Evolutionary conservation across 345 rosid genomes (phyloP), one percentile per base, ranked within the genome.

Genomic region (Garcia nutans): DNA sequence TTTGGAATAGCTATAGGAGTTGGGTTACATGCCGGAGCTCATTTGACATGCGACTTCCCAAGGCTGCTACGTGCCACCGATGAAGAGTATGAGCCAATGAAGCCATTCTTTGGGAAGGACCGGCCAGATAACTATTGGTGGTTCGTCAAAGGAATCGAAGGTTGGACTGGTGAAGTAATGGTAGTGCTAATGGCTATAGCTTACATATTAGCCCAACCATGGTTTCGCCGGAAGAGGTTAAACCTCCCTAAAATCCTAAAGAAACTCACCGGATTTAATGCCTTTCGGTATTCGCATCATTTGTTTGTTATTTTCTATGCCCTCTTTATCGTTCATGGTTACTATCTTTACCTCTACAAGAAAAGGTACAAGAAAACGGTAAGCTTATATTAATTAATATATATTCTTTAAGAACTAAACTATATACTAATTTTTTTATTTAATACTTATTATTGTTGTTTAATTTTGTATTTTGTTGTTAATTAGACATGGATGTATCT

Each of bases 401-500:
- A n/a, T n/a, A n/a, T 52, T 54, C n/a, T 17, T 54, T 0, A 54
- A 54, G 8, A 54, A 16, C n/a, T 37, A 28, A 37, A 6, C 41
- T 37, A 37, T 37, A 37, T 37, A 37, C 41, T 17, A 16, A 54
- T 54, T 15, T 17, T 16, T 54, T 54, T 3, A 17, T 54, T 54
- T 54, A 54, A 54, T 6, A 54, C 58, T 54, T 54, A 16, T 11
- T 13, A 16, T 11, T 13, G 15, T 13, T 13, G 0, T 52, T 16
- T 8, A 47, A 1, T 54, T 17, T 54, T 16, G 8, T 19, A 54
- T 28, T 28, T 15, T 54, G 22, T 47, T 47, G 50, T 8, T 17
- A 17, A 54, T 54, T 86, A 93, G 97, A 91, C 98, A 16, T 91
- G 98, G 98, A 91, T 93, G 98, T 93, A 93, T 76, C 80, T 91